Conservation (phyloP, 495 filamentous ascomycete species). For the Penicillium lagena region DNA sequence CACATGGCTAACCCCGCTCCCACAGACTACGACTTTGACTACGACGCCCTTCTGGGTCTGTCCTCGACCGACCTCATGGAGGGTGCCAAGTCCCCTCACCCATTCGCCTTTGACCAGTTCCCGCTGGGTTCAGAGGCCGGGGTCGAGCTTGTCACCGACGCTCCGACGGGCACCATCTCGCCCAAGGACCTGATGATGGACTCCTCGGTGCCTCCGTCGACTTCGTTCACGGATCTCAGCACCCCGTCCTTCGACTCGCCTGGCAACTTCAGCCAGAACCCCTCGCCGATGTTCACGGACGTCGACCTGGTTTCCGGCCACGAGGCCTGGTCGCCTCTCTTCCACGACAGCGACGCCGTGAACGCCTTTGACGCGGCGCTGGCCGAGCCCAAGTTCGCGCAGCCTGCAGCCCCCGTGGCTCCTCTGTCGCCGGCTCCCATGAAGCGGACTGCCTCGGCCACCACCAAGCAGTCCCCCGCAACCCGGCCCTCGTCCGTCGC, state of each 20-base stretch:
- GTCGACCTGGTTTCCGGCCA: constrained; percentile 21
- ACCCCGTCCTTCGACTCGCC: constrained; percentile 79
- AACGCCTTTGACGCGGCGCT: constrained; percentile 29
- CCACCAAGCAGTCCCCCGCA: constrained; percentile 50
- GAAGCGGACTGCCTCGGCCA: constrained; percentile 22
- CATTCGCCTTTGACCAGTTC: constrained; percentile 7
- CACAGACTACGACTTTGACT: constrained; percentile 6
- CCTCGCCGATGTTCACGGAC: constrained; percentile 59
- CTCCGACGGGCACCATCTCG: constrained; percentile 62
- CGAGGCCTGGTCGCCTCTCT: constrained; percentile 52
- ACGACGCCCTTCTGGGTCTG: constrained; percentile 29
- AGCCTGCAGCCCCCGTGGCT: constrained; percentile 30
- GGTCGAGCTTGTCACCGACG: constrained; percentile 7
- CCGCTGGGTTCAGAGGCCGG: constrained; percentile 8
- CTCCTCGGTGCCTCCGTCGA: constrained; percentile 73
- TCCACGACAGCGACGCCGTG: constrained; percentile 41
- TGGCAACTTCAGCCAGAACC: constrained; percentile 56
- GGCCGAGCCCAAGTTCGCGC: constrained; percentile 24
- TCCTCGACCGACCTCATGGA: constrained; percentile 18
- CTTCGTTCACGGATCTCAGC: constrained; percentile 77
- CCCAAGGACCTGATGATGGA: constrained; percentile 78
- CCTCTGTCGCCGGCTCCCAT: constrained; percentile 37
- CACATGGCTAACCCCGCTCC: constrained; percentile 2
- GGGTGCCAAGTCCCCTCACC: constrained; percentile 21
- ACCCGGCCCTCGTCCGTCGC: constrained; percentile 33